A percentile compares a stretch with the other conserved stretches of the same genome.
Conservation (phyloP, 73 alveolate genomes). For the Paramecium bursaria region DNA sequence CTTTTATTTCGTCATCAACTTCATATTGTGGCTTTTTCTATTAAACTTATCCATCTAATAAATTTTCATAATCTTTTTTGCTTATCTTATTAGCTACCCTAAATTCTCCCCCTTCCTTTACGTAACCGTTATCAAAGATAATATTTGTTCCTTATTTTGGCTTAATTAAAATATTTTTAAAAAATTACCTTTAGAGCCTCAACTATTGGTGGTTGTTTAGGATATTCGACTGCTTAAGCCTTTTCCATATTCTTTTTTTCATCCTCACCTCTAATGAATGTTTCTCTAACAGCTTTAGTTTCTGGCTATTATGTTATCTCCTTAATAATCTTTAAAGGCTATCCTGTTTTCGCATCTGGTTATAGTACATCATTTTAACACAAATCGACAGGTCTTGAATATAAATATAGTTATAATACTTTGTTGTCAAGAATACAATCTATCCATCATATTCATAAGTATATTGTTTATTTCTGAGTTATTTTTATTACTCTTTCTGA, state of each 20-base stretch:
- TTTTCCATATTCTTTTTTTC: conserved; percentile 40
- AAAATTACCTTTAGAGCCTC: conserved; percentile 55
- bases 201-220: conserved; percentile 58
- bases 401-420: background rate
- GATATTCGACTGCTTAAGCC: conserved; percentile 59
- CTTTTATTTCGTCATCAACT: conserved; percentile 1
- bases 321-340: conserved; percentile 19
- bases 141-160: conserved; percentile 40
- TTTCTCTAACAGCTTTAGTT: conserved; percentile 40
- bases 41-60: conserved; percentile 28
- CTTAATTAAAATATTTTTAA: background rate
- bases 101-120: conserved; percentile 47
- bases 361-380: conserved; percentile 4
- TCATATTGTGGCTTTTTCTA: conserved; percentile 18
- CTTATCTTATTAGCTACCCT: conserved; percentile 19
- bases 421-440: conserved; percentile 40
- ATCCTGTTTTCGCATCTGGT: conserved; percentile 7
- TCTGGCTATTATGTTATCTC: conserved; percentile 34
- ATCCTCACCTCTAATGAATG: conserved; percentile 27
- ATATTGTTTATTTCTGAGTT: conserved; percentile 32
- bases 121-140: conserved; percentile 48
- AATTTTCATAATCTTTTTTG: conserved; percentile 13
- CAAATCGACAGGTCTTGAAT: conserved; percentile 13
- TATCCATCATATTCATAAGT: conserved; percentile 61
- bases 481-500: conserved; percentile 21